Base-by-base conservation (phyloP, 2,329 filamentous ascomycete species). In the Chalaropsis thielavioides region DNA sequence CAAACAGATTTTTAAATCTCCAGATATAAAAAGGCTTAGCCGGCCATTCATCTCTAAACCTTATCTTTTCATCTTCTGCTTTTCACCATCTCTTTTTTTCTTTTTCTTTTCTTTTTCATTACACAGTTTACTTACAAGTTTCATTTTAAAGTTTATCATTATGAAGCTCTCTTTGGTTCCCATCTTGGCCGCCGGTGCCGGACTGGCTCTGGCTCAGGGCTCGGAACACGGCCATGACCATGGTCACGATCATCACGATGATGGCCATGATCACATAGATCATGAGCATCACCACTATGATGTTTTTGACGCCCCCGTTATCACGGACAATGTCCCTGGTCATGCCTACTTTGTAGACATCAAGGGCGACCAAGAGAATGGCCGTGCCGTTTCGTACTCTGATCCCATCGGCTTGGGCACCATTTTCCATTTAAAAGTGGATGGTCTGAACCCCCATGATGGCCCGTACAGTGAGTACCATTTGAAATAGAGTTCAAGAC, bases 371-470 rank as follows among this genome's bases (percentile, higher is more conserved):
- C 44, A 65, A 15, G 49, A 43, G 22, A 19, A 58, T 49, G 67
- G 63, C 31, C 54, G 61, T 17, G 65, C 61, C 3, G 35, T 67
- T 31, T 66, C 67, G 38, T 64, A 65, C 22, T 63, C 67, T 5
- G 67, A 68, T 24, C 63, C 67, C 15, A 62, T 58, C 27, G 67
- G 67, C 10, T 56, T 51, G 38, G 67, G 67, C 1, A 65, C 64
- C 5, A 66, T 65, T 31, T 68, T 68, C 56, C 67, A 67, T 40
- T 6, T 68, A 5, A 51, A 62, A 5, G 19, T 67, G 10, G 43
- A 64, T 31, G 60, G 64, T 22, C 64, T 68, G 2, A 62, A 63
- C 46, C 62, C 62, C 22, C 24, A 41, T 24, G 64, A 63, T n/a
- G 63, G 65, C 15, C 66, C 67, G 22, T 68, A 62, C 22, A 54